Conservation (phyloP, 768 basidiomycete species). For the Aureoboletus auriporus region DNA sequence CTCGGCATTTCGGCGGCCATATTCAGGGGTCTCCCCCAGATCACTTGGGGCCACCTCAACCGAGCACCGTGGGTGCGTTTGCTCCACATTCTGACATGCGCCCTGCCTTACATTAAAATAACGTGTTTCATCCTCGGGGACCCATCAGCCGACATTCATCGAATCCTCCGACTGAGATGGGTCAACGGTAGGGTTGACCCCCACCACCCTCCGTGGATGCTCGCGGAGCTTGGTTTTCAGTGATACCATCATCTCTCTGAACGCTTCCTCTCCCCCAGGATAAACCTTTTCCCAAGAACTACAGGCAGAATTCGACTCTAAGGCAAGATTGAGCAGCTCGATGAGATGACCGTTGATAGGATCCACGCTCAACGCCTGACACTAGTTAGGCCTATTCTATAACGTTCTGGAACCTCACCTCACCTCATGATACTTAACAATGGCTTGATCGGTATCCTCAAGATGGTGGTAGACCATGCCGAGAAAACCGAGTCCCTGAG, state of each 20-base stretch:
- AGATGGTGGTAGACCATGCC: conserved; percentile 85
- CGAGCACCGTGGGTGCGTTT: conserved; percentile 19
- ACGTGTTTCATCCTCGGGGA: conserved; percentile 13
- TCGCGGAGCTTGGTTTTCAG: conserved; percentile 28
- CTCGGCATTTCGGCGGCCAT: conserved; percentile 32
- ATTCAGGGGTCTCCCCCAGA: conserved; percentile 18
- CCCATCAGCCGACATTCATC: conserved; percentile 31
- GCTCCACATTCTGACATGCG: conserved; percentile 20
- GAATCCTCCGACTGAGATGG: conserved; percentile 22
- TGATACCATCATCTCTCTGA: conserved; percentile 30
- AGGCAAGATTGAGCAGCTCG: conserved; percentile 76
- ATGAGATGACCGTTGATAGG: conserved; percentile 79
- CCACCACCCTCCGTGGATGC: conserved; percentile 17
- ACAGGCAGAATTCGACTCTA: conserved; percentile 47
- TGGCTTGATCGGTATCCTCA: conserved; percentile 72
- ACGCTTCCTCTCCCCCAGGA: conserved; percentile 33
- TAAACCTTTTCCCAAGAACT: conserved; percentile 31
- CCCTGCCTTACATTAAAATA: conserved; percentile 21
- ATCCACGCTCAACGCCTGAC: conserved; percentile 72
- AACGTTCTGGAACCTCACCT: conserved; percentile 16
- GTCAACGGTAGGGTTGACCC: conserved; percentile 13
- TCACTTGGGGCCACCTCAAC: conserved; percentile 17
- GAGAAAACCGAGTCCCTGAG: conserved; percentile 78
- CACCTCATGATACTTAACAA: conserved; percentile 91
- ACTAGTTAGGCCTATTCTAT: conserved; percentile 1